Percentiles rank a stretch among this genome's conserved stretches.
Evolutionary conservation across 2,329 filamentous ascomycete genomes (phyloP).

Genomic region (Diaporthe velutina): DNA sequence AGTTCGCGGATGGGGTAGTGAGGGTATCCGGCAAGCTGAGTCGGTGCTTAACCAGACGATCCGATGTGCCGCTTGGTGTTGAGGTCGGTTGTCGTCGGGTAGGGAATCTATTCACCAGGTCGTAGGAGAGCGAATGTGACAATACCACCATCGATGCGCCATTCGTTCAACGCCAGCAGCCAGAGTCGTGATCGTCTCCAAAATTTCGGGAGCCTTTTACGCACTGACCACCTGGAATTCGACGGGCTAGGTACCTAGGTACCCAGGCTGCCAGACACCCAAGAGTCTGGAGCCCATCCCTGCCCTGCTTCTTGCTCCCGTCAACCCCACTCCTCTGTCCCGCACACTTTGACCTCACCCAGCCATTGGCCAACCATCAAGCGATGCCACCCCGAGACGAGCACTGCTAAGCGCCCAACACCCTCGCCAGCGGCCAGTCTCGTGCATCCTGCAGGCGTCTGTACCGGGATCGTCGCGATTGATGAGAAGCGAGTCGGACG

Average conservation of each 20-base stretch:
- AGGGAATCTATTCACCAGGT: background rate
- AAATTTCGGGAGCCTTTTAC: constrained; percentile 10
- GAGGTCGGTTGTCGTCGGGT: background rate
- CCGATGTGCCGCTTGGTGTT: background rate
- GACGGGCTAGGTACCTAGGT: background rate
- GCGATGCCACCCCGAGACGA: constrained; percentile 21
- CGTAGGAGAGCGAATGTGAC: background rate
- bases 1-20: background rate
- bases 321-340: background rate
- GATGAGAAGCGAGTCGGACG: constrained; percentile 13
- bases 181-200: constrained; percentile 3
- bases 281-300: constrained; percentile 13
- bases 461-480: constrained; percentile 25
- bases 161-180: background rate
- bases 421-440: constrained; percentile 26
- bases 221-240: constrained; percentile 1
- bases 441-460: constrained; percentile 29
- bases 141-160: background rate
- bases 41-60: background rate
- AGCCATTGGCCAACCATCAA: constrained; percentile 35
- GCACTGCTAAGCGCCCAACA: constrained; percentile 39
- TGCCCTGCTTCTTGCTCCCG: constrained; percentile 20
- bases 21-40: background rate
- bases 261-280: background rate
- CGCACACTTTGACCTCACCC: background rate